Base-by-base conservation (phyloP, 2,329 filamentous ascomycete genomes). In the Aspergillus sp. region DNA sequence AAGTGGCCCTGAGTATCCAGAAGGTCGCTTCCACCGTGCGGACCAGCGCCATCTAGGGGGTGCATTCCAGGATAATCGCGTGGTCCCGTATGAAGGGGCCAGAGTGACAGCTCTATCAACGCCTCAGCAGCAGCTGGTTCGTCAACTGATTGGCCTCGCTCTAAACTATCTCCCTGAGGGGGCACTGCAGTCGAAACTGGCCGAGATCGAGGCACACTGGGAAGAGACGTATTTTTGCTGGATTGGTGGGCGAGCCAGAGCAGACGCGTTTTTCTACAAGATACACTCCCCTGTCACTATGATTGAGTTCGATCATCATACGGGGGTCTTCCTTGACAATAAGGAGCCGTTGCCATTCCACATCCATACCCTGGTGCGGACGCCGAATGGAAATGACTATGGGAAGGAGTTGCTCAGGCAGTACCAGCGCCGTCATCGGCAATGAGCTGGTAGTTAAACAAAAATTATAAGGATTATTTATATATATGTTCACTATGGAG, bases 301-400 rank as follows among this genome's bases (percentile, higher is more conserved):
- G 2, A 77, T 88, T 52, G 90, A 93, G 78, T 90, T 93, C 66
- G 90, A 93, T 66, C 88, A 91, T 68, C 90, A 92, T 71, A 89
- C 85, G 0, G 89, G 89, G 0, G 89, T 93, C 0, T 93, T 92
- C 64, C 72, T 93, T 66, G 85, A 81, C 1, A 93, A 92, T 68
- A 19, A 19, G 19, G 19, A 19, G 19, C 19, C 19, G 3, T 19
- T 19, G 3, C 19, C 19, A 19, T 19, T 19, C 19, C 19, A 19
- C 19, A 19, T 19, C 19, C 19, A 19, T 19, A 19, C 19, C 19
- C 19, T 19, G 19, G 19, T 19, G 19, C 19, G 19, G 19, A 19
- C 19, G 19, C 19, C 19, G 19, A 19, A 19, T 19, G 19, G 19
- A 19, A 19, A 19, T 19, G 19, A 19, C 19, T 19, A 19, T 19